These are phyloP conservation scores for Sporothrix pseudoabietina DNA, from an alignment of 2,329 filamentous ascomycete genomes.

Conservation along the genomic window DNA sequence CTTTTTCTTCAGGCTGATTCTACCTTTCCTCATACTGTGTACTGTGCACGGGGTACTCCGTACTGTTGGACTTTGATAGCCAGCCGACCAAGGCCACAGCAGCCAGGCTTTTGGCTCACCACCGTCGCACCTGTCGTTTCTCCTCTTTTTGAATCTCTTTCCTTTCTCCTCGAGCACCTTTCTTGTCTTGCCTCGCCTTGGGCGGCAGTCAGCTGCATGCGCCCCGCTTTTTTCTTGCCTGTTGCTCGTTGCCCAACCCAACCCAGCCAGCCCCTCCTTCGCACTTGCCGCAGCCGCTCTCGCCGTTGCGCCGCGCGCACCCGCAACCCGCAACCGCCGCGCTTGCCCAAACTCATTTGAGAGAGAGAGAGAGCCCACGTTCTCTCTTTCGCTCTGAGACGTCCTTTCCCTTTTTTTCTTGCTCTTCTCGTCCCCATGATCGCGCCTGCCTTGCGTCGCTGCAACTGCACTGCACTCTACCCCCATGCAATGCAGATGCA, in stretches of 20 bases:
- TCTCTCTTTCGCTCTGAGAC: neutral
- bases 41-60: too few species aligned
- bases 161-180: neutral
- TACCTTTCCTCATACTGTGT: neutral
- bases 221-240: conserved; percentile 11
- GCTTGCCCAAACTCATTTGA: neutral
- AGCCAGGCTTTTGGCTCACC: neutral
- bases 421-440: neutral
- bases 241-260: neutral
- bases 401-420: neutral
- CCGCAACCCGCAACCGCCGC: neutral
- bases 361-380: neutral
- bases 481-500: conserved; percentile 16
- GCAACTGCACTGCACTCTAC: neutral
- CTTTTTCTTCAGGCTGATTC: neutral
- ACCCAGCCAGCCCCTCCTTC: neutral
- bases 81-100: neutral
- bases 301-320: neutral
- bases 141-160: neutral
- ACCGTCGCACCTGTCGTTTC: neutral
- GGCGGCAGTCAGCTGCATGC: conserved; percentile 15
- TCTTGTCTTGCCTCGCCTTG: neutral
- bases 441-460: conserved; percentile 11
- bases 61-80: too few species aligned
- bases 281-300: neutral